Conservation (phyloP, 805 yeast species). For the Myxozyma geophila region DNA sequence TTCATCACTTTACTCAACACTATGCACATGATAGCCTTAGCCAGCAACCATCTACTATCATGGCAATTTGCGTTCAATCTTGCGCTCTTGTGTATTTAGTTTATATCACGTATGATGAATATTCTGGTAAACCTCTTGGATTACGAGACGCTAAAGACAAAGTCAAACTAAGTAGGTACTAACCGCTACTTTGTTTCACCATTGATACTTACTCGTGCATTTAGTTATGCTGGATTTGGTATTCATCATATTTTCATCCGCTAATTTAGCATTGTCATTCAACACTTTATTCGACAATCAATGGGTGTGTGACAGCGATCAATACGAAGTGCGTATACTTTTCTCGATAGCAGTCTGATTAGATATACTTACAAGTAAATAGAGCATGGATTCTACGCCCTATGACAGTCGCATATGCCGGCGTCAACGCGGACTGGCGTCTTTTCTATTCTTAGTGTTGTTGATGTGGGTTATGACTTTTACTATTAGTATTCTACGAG, state of each 20-base stretch:
- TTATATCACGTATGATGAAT: slow-evolving; percentile 89
- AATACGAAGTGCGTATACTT: background rate
- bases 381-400: slow-evolving; percentile 8
- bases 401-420: slow-evolving; percentile 57
- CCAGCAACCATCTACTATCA: slow-evolving; percentile 87
- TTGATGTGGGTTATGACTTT: slow-evolving; percentile 85
- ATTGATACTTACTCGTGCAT: background rate
- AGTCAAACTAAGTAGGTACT: slow-evolving; percentile 58
- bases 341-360: background rate
- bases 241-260: slow-evolving; percentile 86
- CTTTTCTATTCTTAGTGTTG: slow-evolving; percentile 75
- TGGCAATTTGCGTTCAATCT: slow-evolving; percentile 87
- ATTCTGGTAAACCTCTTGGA: slow-evolving; percentile 89
- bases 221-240: slow-evolving; percentile 74
- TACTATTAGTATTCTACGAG: slow-evolving; percentile 68
- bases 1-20: slow-evolving; percentile 48
- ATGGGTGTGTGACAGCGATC: slow-evolving; percentile 68
- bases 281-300: slow-evolving; percentile 76
- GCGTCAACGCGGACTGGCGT: slow-evolving; percentile 75
- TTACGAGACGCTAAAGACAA: slow-evolving; percentile 83
- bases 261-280: slow-evolving; percentile 83
- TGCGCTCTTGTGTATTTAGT: slow-evolving; percentile 75
- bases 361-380: background rate
- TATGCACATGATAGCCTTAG: slow-evolving; percentile 46
- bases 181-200: background rate